Percentiles rank a stretch among this genome's conserved stretches.
Evolutionary conservation across 768 basidiomycete species (phyloP).

Genomic region (Rhodotorula babjevae): DNA sequence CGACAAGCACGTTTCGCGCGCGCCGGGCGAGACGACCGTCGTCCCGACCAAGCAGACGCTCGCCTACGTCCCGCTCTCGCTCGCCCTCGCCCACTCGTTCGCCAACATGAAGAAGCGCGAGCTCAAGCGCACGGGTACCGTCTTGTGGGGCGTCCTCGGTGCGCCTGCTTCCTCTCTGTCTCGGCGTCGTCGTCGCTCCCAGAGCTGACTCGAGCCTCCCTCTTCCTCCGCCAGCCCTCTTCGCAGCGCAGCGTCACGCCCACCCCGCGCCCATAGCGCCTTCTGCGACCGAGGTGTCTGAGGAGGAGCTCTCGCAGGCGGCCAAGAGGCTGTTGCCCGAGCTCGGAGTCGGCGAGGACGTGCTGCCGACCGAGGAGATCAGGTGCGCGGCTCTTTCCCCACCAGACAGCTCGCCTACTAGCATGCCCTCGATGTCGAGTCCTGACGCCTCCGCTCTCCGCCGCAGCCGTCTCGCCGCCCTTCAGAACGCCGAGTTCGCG

Average conservation of each 20-base stretch:
- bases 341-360: not conserved
- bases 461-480: constrained; percentile 61
- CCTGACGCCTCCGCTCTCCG: constrained; percentile 1
- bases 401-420: too few relatives aligned
- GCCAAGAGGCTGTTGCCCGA: constrained; percentile 33
- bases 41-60: constrained; percentile 29
- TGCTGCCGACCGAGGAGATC: constrained; percentile 25
- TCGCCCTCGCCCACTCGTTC: constrained; percentile 61
- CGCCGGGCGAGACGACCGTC: constrained; percentile 23
- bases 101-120: constrained; percentile 67
- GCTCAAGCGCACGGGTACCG: constrained; percentile 2
- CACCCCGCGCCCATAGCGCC: constrained; percentile 54
- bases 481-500: constrained; percentile 79
- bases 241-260: constrained; percentile 49
- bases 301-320: constrained; percentile 34
- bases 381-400: constrained; percentile 12
- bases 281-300: constrained; percentile 49
- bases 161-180: constrained; percentile 52
- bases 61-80: constrained; percentile 56
- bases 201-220: too few relatives aligned
- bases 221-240: constrained; percentile 65
- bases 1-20: constrained; percentile 6
- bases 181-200: not conserved
- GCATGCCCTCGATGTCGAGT: too few relatives aligned
- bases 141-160: constrained; percentile 62